Evolutionary conservation across 768 basidiomycete species (phyloP).

Genomic region (Polyporus arcularius): DNA sequence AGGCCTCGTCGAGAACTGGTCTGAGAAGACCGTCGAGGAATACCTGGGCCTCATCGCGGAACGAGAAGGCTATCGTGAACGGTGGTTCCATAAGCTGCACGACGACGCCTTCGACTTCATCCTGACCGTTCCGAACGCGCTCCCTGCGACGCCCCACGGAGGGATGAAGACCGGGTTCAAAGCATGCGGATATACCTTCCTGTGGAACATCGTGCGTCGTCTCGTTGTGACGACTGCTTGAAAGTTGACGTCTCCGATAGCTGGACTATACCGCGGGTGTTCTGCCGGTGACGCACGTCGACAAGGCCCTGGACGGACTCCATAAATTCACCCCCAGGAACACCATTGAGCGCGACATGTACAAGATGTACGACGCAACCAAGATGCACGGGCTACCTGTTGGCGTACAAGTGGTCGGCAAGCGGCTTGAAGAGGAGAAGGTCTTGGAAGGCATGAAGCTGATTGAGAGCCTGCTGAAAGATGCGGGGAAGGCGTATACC

Average conservation of each 20-base stretch:
- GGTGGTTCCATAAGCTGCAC: slow-evolving; percentile 29
- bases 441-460: slow-evolving; percentile 49
- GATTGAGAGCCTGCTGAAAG: slow-evolving; percentile 31
- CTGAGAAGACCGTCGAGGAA: slow-evolving; percentile 29
- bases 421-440: slow-evolving; percentile 49
- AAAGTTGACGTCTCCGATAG: slow-evolving; percentile 23
- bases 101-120: slow-evolving; percentile 38
- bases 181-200: slow-evolving; percentile 36
- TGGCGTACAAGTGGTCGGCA: slow-evolving; percentile 46
- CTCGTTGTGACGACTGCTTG: background rate
- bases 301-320: slow-evolving; percentile 37
- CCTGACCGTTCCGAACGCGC: slow-evolving; percentile 40
- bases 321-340: slow-evolving; percentile 33
- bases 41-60: slow-evolving; percentile 29
- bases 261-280: slow-evolving; percentile 49
- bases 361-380: slow-evolving; percentile 42
- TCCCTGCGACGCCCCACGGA: slow-evolving; percentile 41
- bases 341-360: slow-evolving; percentile 39
- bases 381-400: slow-evolving; percentile 49
- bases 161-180: slow-evolving; percentile 36
- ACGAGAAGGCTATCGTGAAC: slow-evolving; percentile 32
- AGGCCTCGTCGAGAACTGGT: slow-evolving; percentile 25
- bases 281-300: slow-evolving; percentile 48
- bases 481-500: slow-evolving; percentile 22
- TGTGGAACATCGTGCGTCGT: slow-evolving; percentile 46